Evolutionary conservation across 75 land plant species (phyloP).

Genomic region (Azolla pinnata): DNA sequence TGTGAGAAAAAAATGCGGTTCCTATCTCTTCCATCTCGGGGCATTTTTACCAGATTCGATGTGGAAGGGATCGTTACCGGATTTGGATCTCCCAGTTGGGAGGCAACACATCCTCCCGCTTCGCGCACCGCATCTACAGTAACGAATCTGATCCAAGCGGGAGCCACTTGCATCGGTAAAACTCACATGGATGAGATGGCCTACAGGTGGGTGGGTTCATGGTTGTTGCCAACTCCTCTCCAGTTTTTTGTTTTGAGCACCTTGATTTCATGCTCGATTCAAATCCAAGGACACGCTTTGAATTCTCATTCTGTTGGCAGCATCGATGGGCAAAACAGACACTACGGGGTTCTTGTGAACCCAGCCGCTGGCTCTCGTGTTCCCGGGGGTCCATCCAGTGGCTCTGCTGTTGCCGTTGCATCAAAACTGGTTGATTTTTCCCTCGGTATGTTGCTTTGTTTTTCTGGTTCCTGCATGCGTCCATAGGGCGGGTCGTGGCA

Average conservation of each 20-base stretch:
- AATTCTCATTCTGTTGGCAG: slow-evolving; percentile 17
- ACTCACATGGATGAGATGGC: slow-evolving; percentile 91
- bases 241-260: no score
- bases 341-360: slow-evolving; percentile 63
- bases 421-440: slow-evolving; percentile 65
- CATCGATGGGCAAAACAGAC: slow-evolving; percentile 68
- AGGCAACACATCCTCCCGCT: slow-evolving; percentile 57
- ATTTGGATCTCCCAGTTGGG: slow-evolving; percentile 82
- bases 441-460: slow-evolving; percentile 42
- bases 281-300: neutral
- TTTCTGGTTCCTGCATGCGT: no score
- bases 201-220: slow-evolving; percentile 59
- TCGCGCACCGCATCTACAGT: slow-evolving; percentile 51
- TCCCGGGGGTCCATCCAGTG: slow-evolving; percentile 78
- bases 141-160: slow-evolving; percentile 39
- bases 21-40: neutral
- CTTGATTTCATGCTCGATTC: neutral
- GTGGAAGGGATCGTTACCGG: slow-evolving; percentile 64
- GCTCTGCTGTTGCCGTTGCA: slow-evolving; percentile 86
- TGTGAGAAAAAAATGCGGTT: no score
- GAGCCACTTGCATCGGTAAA: slow-evolving; percentile 69
- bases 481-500: no score
- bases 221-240: no score
- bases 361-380: slow-evolving; percentile 44
- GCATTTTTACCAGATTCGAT: slow-evolving; percentile 52